Evolutionary conservation across 257 asterid species (phyloP).

Genomic region (Fraxinus americana): DNA sequence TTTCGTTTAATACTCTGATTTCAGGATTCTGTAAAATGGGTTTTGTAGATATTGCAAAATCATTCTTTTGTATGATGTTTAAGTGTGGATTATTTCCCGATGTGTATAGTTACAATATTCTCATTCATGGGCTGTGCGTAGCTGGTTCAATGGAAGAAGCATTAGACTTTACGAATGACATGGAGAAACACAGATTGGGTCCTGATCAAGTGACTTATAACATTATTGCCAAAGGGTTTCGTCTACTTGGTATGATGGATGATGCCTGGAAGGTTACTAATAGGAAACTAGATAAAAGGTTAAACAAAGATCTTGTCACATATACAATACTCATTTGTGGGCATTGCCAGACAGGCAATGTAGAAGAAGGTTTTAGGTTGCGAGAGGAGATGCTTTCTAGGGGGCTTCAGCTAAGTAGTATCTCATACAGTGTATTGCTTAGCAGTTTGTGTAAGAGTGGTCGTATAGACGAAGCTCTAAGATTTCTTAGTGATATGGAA

Average conservation of each 20-base stretch:
- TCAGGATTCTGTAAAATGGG: constrained; percentile 74
- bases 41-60: constrained; percentile 54
- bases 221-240: constrained; percentile 72
- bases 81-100: constrained; percentile 73
- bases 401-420: constrained; percentile 49
- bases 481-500: constrained; percentile 31
- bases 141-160: constrained; percentile 79
- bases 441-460: constrained; percentile 71
- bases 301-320: constrained; percentile 52
- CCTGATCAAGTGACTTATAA: constrained; percentile 71
- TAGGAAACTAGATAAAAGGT: constrained; percentile 38
- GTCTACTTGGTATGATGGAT: constrained; percentile 56
- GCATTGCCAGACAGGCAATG: constrained; percentile 54
- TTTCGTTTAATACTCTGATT: constrained; percentile 65
- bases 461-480: constrained; percentile 50
- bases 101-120: constrained; percentile 62
- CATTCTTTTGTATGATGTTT: constrained; percentile 69
- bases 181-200: constrained; percentile 70
- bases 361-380: constrained; percentile 59
- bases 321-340: constrained; percentile 55
- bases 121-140: constrained; percentile 67
- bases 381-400: constrained; percentile 53
- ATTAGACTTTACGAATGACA: constrained; percentile 50
- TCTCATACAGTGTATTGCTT: constrained; percentile 47
- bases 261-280: constrained; percentile 42